These are phyloP conservation scores for Camellia oleifera DNA, from an alignment of 179 eudicot species.

Conservation along the genomic window DNA sequence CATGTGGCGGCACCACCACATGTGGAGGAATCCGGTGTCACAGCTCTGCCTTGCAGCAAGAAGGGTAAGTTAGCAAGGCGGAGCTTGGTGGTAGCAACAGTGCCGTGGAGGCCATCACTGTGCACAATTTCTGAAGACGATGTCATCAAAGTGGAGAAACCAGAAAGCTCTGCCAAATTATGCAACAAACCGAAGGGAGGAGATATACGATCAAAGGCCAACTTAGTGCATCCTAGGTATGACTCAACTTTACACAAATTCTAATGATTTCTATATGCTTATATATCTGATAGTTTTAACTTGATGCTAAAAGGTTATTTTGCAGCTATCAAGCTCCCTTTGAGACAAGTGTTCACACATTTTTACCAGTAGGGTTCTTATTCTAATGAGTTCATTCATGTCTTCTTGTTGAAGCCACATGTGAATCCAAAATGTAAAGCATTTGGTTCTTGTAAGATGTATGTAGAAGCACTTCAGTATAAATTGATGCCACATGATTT, in stretches of 20 bases:
- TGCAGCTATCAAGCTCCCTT: too few species aligned
- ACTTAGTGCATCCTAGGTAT: background rate
- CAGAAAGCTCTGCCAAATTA: background rate
- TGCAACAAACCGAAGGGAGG: background rate
- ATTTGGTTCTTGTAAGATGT: too few species aligned
- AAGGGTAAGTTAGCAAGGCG: background rate
- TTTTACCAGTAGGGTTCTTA: too few species aligned
- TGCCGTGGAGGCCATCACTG: constrained; percentile 16
- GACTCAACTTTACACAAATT: background rate
- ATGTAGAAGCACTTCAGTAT: too few species aligned
- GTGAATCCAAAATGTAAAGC: too few species aligned
- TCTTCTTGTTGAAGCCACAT: too few species aligned
- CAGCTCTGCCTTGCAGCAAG: background rate
- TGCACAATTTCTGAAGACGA: constrained; percentile 15
- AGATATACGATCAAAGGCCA: background rate
- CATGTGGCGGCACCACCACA: background rate
- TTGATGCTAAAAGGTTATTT: too few species aligned
- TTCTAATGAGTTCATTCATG: too few species aligned
- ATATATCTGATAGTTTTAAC: too few species aligned
- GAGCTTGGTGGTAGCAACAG: background rate
- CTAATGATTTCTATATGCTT: background rate
- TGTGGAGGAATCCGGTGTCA: background rate
- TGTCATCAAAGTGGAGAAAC: constrained; percentile 4
- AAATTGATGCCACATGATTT: too few species aligned
- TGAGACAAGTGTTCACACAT: too few species aligned